Conservation (phyloP, 2,329 filamentous ascomycete species). For the Penicillium griseofulvum region DNA sequence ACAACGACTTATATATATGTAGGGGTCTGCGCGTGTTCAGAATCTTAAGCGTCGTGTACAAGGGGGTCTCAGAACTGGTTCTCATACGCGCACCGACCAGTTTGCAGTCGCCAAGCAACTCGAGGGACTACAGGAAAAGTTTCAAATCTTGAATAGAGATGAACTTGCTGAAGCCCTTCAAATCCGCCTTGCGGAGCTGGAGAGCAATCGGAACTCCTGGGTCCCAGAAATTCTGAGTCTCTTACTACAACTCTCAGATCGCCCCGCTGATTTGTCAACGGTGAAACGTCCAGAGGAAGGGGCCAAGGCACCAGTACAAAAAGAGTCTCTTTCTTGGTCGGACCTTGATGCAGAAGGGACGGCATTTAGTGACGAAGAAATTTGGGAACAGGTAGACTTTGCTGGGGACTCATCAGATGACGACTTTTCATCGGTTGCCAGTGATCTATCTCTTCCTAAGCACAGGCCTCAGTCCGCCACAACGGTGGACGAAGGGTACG, state of each 20-base stretch:
- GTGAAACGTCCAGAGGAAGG: slow-evolving; percentile 62
- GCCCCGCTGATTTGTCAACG: slow-evolving; percentile 68
- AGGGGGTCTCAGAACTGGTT: slow-evolving; percentile 39
- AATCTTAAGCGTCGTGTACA: slow-evolving; percentile 32
- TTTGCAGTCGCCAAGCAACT: slow-evolving; percentile 67
- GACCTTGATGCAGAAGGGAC: slow-evolving; percentile 76
- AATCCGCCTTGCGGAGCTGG: slow-evolving; percentile 59
- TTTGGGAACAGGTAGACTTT: slow-evolving; percentile 44
- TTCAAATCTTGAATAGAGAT: slow-evolving; percentile 75
- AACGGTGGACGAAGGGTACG: slow-evolving; percentile 32
- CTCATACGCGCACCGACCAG: slow-evolving; percentile 67
- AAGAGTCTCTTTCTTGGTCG: slow-evolving; percentile 66
- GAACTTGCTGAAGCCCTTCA: slow-evolving; percentile 69
- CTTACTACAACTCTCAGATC: slow-evolving; percentile 76
- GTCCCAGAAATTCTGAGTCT: slow-evolving; percentile 77
- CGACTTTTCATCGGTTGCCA: slow-evolving; percentile 34
- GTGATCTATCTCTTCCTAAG: slow-evolving; percentile 30
- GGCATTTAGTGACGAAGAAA: slow-evolving; percentile 53
- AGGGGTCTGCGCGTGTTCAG: slow-evolving; percentile 32
- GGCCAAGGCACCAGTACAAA: slow-evolving; percentile 42
- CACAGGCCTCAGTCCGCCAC: slow-evolving; percentile 28
- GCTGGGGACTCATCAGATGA: slow-evolving; percentile 41
- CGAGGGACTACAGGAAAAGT: slow-evolving; percentile 78
- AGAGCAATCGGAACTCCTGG: slow-evolving; percentile 58
- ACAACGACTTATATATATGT: slow-evolving; percentile 8